Base-by-base conservation (phyloP, 495 filamentous ascomycete genomes). In the Trypethelium eluteriae region DNA sequence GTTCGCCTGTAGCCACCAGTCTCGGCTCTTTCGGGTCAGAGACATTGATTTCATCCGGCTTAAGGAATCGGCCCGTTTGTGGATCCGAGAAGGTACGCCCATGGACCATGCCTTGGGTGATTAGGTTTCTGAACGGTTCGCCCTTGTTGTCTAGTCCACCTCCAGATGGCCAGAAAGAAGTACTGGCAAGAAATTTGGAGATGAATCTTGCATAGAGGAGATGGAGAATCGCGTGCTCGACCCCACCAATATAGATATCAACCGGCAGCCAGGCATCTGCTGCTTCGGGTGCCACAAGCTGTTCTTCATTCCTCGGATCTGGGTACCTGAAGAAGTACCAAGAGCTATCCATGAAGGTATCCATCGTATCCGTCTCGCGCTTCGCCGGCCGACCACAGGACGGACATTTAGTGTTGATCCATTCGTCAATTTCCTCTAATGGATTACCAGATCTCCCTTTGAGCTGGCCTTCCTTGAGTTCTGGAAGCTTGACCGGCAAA, bases 281-380 rank as follows among this genome's bases (percentile, higher is more conserved):
- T 11, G 78, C 74, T 10, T 81, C 76, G 47, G 85, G 74, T 0
- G 82, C 85, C 69, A 95, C 86, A 0, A 84, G 89, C 12, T 73
- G 73, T 12, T 81, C 73, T 46, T 79, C 72, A 70, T 93, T 92
- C 2, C 85, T 76, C 1, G 88, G 75, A 68, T 93, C 89, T 46
- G 87, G 74, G 72, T 89, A 96, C 0, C 91, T 84, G 79, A 93
- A 84, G 70, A 84, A 95, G 74, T 96, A 96, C 92, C 92, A 96
- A 56, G 90, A 93, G 0, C 90, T 93, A 75, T 96, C 92, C 46
- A 96, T 90, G 75, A 96, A 96, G 0, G 92, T 96, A 74, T 96
- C 92, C 92, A 96, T 95, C 0, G 92, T 96, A 72, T 96, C 92
- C 2, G 92, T 96, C 71, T 96, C 92, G 39, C 92, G 85, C 72